Percentiles rank a stretch among this genome's conserved stretches.
These are phyloP conservation scores for Fistulinella prunicolor DNA, from an alignment of 768 basidiomycete genomes.

Conservation along the genomic window DNA sequence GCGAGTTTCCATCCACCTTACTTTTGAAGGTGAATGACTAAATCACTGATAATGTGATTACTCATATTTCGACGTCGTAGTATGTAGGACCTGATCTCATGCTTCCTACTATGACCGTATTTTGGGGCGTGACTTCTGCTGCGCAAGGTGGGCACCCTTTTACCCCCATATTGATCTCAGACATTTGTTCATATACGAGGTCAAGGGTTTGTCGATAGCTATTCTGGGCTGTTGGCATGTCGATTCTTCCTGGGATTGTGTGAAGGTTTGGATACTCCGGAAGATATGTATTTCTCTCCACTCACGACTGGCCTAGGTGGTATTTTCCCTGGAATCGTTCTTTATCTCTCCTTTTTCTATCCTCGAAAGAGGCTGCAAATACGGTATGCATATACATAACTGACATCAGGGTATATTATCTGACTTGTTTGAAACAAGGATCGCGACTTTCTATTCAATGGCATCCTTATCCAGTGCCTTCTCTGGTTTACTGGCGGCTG, in stretches of 20 bases:
- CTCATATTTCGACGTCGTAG: conserved; percentile 13
- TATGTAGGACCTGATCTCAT: conserved; percentile 50
- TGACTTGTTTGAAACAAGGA: conserved; percentile 20
- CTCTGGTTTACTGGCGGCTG: conserved; percentile 62
- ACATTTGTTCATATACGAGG: too few species aligned
- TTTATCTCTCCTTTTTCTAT: conserved; percentile 53
- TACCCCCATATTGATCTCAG: background rate
- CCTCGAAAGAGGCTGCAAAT: conserved; percentile 30
- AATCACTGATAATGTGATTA: background rate
- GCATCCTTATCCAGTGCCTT: conserved; percentile 59
- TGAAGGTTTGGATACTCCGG: conserved; percentile 45
- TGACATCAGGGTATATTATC: background rate
- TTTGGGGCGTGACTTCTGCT: conserved; percentile 63
- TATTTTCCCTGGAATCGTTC: conserved; percentile 54
- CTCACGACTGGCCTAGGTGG: conserved; percentile 39
- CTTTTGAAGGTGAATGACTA: conserved; percentile 43
- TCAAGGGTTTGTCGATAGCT: conserved; percentile 45
- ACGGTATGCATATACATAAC: conserved; percentile 8
- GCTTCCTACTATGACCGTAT: conserved; percentile 57
- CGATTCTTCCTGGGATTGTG: conserved; percentile 50
- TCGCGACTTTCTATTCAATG: conserved; percentile 37
- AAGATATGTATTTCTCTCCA: background rate
- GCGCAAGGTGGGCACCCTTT: conserved; percentile 63
- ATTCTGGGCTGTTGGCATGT: conserved; percentile 52
- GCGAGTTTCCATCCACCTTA: conserved; percentile 60